phyloP scores from a whole-genome alignment of 352 stramenopile genomes.

The Sclerospora graminicola region DNA sequence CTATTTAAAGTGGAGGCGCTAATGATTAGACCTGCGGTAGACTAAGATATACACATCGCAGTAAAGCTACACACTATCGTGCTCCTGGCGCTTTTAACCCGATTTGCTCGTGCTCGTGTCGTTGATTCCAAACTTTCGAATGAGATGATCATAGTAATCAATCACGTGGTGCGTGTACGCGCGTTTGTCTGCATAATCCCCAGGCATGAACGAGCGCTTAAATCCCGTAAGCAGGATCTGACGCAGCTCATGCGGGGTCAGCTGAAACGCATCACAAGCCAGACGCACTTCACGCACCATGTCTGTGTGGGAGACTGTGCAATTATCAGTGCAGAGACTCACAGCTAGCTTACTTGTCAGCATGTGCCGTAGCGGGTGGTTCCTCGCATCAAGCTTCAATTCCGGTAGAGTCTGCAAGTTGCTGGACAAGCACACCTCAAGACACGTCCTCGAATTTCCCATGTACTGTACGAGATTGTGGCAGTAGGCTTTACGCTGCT shows the following conservation, averaged over 20 bases:
- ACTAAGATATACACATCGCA: too few species aligned
- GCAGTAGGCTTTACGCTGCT: slow-evolving; percentile 48
- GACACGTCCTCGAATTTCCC: slow-evolving; percentile 64
- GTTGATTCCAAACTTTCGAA: slow-evolving; percentile 54
- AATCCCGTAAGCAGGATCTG: slow-evolving; percentile 79
- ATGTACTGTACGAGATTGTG: slow-evolving; percentile 80
- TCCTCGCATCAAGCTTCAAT: slow-evolving; percentile 58
- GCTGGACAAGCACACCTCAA: slow-evolving; percentile 83
- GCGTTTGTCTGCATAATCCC: slow-evolving; percentile 65
- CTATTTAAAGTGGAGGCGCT: too few species aligned
- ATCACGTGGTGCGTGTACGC: slow-evolving; percentile 81
- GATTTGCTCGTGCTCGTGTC: slow-evolving; percentile 29
- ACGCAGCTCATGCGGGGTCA: slow-evolving; percentile 60
- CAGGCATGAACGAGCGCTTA: slow-evolving; percentile 79
- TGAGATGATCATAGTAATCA: slow-evolving; percentile 78
- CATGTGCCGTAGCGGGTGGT: slow-evolving; percentile 74
- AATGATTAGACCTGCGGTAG: too few species aligned
- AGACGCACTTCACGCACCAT: slow-evolving; percentile 77
- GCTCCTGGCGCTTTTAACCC: too few species aligned
- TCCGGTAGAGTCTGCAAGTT: slow-evolving; percentile 81
- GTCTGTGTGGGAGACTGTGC: slow-evolving; percentile 77
- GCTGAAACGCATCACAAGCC: slow-evolving; percentile 67
- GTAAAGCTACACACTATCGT: too few species aligned
- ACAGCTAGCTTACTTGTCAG: slow-evolving; percentile 76
- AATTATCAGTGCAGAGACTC: slow-evolving; percentile 83